Evolutionary conservation across 1,139 yeast species (phyloP).

Genomic region (Williopsis jadinii): DNA sequence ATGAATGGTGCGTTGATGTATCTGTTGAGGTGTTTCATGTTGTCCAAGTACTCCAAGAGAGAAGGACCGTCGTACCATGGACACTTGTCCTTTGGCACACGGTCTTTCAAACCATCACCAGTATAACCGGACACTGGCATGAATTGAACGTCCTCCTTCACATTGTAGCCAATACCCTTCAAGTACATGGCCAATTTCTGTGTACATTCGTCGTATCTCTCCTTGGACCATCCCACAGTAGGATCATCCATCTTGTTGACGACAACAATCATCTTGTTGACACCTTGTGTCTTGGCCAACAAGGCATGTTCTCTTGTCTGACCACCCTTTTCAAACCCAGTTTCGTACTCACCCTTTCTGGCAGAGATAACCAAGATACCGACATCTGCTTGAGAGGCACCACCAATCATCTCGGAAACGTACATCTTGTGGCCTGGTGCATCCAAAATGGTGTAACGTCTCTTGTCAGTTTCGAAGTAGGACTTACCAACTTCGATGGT

Average conservation of each 20-base stretch:
- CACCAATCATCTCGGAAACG: conserved; percentile 98
- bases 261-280: conserved; percentile 84
- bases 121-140: conserved; percentile 99
- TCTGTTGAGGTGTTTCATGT: conserved; percentile 76
- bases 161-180: conserved; percentile 82
- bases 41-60: conserved; percentile 80
- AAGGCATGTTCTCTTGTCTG: conserved; percentile 98
- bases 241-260: conserved; percentile 99
- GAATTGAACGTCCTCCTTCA: conserved; percentile 73
- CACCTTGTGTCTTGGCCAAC: conserved; percentile 97
- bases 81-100: conserved; percentile 61
- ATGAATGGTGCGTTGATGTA: conserved; percentile 91
- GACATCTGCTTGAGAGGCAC: conserved; percentile 98
- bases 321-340: conserved; percentile 98
- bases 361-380: conserved; percentile 96
- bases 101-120: conserved; percentile 92
- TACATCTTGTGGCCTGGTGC: conserved; percentile 99
- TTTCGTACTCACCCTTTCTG: conserved; percentile 98
- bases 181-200: conserved; percentile 69
- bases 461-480: conserved; percentile 92
- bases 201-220: conserved; percentile 94
- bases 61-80: conserved; percentile 97
- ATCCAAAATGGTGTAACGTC: conserved; percentile 95
- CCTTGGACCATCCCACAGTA: conserved; percentile 92
- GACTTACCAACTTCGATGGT: conserved; percentile 99